A percentile compares a stretch with the other conserved stretches of the same genome.
Evolutionary conservation across 1,139 yeast genomes (phyloP).

Genomic region (Magnusiomyces magnusii): DNA sequence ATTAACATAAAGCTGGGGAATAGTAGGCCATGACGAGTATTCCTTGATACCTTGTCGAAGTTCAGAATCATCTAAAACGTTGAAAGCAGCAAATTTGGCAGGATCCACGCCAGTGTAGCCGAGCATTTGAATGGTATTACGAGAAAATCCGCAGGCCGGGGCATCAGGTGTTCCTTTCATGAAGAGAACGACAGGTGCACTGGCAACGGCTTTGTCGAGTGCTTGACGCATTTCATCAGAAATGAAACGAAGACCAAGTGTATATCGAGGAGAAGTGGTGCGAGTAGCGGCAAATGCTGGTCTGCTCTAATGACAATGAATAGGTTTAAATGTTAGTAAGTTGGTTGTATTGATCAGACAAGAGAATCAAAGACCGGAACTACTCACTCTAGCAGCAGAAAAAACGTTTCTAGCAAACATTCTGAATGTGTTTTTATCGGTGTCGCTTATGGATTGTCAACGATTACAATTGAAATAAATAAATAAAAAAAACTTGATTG

Average conservation of each 20-base stretch:
- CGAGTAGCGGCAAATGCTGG: slow-evolving; percentile 1
- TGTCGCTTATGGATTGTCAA: neutral
- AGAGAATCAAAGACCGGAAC: too few species aligned
- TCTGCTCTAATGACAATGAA: neutral
- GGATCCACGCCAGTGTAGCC: slow-evolving; percentile 99
- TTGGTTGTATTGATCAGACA: too few species aligned
- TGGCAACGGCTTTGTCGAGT: slow-evolving; percentile 70
- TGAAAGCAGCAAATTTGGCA: slow-evolving; percentile 89
- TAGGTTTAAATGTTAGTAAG: neutral
- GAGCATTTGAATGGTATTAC: slow-evolving; percentile 86
- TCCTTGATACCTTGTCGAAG: slow-evolving; percentile 91
- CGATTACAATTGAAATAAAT: too few species aligned
- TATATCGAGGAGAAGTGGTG: slow-evolving; percentile 1
- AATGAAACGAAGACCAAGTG: slow-evolving; percentile 41
- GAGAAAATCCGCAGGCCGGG: slow-evolving; percentile 96
- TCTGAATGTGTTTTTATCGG: neutral
- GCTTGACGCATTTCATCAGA: slow-evolving; percentile 77
- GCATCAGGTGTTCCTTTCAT: slow-evolving; percentile 76
- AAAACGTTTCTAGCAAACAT: slow-evolving; percentile 4
- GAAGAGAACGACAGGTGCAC: slow-evolving; percentile 92
- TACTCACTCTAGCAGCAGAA: slow-evolving; percentile 8
- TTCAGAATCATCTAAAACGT: slow-evolving; percentile 91
- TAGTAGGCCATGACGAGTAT: slow-evolving; percentile 92
- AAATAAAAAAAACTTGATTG: neutral
- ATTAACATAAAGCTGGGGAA: slow-evolving; percentile 52